phyloP scores from a whole-genome alignment of 805 yeast species.

The Priceomyces fermenticarens region DNA sequence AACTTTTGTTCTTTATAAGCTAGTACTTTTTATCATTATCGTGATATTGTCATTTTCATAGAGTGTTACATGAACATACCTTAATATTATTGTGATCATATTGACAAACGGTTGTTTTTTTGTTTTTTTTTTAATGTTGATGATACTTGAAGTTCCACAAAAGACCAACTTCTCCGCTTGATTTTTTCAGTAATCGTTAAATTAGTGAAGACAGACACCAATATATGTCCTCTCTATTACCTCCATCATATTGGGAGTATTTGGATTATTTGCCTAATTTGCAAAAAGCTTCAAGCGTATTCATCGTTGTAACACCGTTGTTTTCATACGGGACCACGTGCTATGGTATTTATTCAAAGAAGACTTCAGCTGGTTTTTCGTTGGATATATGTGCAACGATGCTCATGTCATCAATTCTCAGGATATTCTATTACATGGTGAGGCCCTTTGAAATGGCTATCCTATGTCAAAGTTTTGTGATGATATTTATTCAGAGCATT shows the following conservation, averaged over 20 bases:
- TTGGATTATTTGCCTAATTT: constrained; percentile 9
- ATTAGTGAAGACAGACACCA: no score
- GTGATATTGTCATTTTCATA: no score
- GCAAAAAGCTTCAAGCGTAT: constrained; percentile 56
- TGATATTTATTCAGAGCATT: constrained; percentile 75
- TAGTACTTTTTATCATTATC: no score
- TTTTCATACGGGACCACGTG: constrained; percentile 86
- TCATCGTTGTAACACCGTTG: constrained; percentile 78
- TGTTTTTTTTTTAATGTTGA: no score
- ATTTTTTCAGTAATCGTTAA: no score
- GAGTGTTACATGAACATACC: no score
- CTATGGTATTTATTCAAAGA: constrained; percentile 56
- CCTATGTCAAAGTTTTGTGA: constrained; percentile 75
- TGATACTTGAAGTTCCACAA: no score
- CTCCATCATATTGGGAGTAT: constrained; percentile 6
- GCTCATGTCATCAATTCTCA: constrained; percentile 70
- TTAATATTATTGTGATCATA: no score
- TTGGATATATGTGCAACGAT: constrained; percentile 92
- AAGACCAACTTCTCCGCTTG: no score
- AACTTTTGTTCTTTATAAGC: no score
- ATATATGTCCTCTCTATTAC: not conserved
- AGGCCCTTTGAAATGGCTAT: constrained; percentile 80
- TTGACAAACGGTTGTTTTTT: no score
- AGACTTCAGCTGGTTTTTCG: constrained; percentile 77
- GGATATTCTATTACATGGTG: constrained; percentile 74